Conservation (phyloP, 306 rosid species). For the Quercus ilex region DNA sequence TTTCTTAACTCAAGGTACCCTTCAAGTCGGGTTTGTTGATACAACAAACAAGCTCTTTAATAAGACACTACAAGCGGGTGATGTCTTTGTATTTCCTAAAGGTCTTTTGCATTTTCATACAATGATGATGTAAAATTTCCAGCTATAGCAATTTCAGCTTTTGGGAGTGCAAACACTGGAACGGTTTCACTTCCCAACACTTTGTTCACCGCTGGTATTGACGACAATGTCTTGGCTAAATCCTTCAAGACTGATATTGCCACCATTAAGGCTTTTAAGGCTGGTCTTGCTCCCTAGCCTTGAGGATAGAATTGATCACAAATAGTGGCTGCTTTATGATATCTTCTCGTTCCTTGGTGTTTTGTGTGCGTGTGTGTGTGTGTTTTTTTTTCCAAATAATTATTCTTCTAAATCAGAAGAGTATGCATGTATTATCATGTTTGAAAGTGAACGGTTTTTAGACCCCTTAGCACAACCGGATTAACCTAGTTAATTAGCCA, state of each 20-base stretch:
- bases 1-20: slow-evolving; percentile 25
- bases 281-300: slow-evolving; percentile 34
- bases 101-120: slow-evolving; percentile 48
- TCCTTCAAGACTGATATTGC: slow-evolving; percentile 44
- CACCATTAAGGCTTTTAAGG: slow-evolving; percentile 39
- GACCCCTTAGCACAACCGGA: too few species aligned
- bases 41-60: slow-evolving; percentile 46
- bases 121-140: slow-evolving; percentile 19
- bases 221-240: slow-evolving; percentile 39
- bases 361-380: neutral
- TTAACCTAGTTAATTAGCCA: too few species aligned
- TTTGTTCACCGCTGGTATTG: slow-evolving; percentile 35
- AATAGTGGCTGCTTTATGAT: neutral
- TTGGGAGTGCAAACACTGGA: slow-evolving; percentile 50
- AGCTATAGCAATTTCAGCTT: slow-evolving; percentile 36
- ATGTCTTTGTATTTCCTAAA: slow-evolving; percentile 49
- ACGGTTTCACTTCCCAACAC: slow-evolving; percentile 33
- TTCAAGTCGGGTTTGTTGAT: slow-evolving; percentile 54
- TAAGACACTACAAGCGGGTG: slow-evolving; percentile 35
- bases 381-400: neutral
- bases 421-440: too few species aligned
- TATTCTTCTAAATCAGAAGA: neutral
- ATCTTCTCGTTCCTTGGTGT: neutral
- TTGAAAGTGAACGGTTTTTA: too few species aligned
- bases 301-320: neutral